Evolutionary conservation across 1,284 basidiomycete genomes (phyloP), one percentile per base, ranked within the genome.

Genomic region (Neonothopanus nambi): DNA sequence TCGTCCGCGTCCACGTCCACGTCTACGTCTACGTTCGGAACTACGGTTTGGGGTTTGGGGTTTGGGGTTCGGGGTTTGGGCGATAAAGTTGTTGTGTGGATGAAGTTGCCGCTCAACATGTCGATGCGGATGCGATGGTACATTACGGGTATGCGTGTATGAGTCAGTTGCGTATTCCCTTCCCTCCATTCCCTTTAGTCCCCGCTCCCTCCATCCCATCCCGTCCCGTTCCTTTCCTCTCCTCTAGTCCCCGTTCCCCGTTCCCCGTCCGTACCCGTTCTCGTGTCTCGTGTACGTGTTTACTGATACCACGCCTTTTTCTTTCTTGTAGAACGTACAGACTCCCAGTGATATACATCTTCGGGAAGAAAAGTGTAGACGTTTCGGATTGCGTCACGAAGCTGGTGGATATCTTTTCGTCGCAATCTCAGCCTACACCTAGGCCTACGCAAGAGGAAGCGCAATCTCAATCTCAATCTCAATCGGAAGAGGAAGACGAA

Each of bases 61-160:
- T n/a, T n/a, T n/a, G n/a, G n/a, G n/a, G n/a, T n/a, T n/a, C n/a
- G n/a, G n/a, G n/a, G n/a, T n/a, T n/a, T n/a, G n/a, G n/a, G n/a
- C n/a, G n/a, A 33, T 33, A 55, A 97, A 54, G 94, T 64, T 99
- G 96, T 67, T 99, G 96, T 66, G 94, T 97, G 3, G 97, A 99
- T 67, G 92, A 98, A 63, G 89, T 99, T 3, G 91, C 94, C 7
- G 95, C 96, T 5, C 87, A 95, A 59, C 97, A 99, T 67, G 87
- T 96, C 39, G 86, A 95, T 58, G 94, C 95, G 0, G 92, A 98
- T 64, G 82, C 89, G 8, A 79, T 98, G 56, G 87, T 99, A 5
- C 96, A 99, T 67, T 98, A 97, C 65, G 96, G 97, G 1, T 93
- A 98, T 73, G 95, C 96, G 0, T 99, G 97, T 70, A 81, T 99